Evolutionary conservation across 768 basidiomycete genomes (phyloP), one percentile per base, ranked within the genome.

Genomic region (Boletus insuetus): DNA sequence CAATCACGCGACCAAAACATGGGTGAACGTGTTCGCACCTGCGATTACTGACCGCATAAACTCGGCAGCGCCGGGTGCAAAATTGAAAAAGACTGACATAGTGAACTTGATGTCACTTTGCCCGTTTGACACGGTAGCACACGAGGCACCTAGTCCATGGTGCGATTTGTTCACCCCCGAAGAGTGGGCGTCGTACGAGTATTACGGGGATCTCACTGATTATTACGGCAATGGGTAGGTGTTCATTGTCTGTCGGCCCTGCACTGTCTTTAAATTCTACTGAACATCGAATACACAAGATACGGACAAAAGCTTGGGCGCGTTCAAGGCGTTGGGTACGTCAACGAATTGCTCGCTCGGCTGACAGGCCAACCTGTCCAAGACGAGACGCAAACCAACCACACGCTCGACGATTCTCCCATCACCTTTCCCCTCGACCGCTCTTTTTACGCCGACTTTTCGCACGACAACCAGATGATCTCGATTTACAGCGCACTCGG

Each of bases 291-390:
- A 42, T 12, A 2, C 10, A 31, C n/a, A 58, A 87, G 87, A n/a
- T 82, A 88, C 53, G 90, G 89, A 12, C 81, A 83, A 53, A 62
- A 66, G 2, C 76, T 90, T 0, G 89, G 90, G 0, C 83, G 72
- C 3, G 83, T 91, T 8, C 89, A 90, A 66, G 90, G 90, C 29
- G 86, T 93, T 3, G 93, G 92, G 3, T 94, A 89, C 69, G 75
- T 89, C 64, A 93, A 93, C 68, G 93, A 94, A 72, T 81, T 95
- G 20, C 72, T 94, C 22, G 89, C 91, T 1, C 82, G 92, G 10
- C 77, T 94, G 43, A 89, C 86, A 0, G 76, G 76, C 16, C 67
- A 67, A 16, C 80, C 83, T 2, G 87, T 91, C 29, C 67, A 66
- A 39, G 90, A 92, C 69, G 64, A 78, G 58, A 92, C 90, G 0